Evolutionary conservation across 208 protist genomes (phyloP), one percentile per base, ranked within the genome.

Genomic region (Acanthamoeba polyphaga): DNA sequence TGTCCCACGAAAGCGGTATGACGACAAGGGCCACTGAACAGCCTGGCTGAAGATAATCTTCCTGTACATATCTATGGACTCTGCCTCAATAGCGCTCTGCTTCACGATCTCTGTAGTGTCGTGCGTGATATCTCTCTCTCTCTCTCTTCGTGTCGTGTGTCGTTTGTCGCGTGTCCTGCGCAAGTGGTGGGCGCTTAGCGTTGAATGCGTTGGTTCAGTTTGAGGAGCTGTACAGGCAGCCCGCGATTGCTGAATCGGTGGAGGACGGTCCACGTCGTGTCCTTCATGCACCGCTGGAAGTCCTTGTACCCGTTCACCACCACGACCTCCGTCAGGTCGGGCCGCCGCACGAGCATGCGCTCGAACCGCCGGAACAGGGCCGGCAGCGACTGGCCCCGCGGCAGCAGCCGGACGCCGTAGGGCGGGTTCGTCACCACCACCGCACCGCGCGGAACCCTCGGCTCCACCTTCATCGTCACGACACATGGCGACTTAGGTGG

Each of bases 151-250:
- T 22, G 10, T 13, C 55, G 55, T 60, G 55, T 10, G 55, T 38
- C 34, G 34, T 38, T 0, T 15, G 55, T 15, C 55, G 55, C 24
- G 55, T 22, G 12, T 0, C 12, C 24, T 24, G 27, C 32, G 68
- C 24, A 74, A 13, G 27, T 13, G 9, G 32, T 7, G 29, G 27
- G 68, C 68, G 32, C 68, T 74, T 84, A 74, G 66, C 38, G 46
- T 27, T 84, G 7, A n/a, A 55, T 55, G 22, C 74, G 74, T 13
- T 55, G 74, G 24, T 84, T 27, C 13, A 84, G 46, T 19, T 84
- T 84, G 74, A 84, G 82, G 55, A 90, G 82, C 58, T 90, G 82
- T n/a, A 90, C 82, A 38, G 82, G 82, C 22, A 90, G 49, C n/a
- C 82, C 82, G 32, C 82, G 82, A 68, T 90, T 90, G 82, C 29